Percentiles rank a stretch among this genome's conserved stretches.
Conservation (phyloP, 2,329 filamentous ascomycete species). For the Aspergillus sp. region DNA sequence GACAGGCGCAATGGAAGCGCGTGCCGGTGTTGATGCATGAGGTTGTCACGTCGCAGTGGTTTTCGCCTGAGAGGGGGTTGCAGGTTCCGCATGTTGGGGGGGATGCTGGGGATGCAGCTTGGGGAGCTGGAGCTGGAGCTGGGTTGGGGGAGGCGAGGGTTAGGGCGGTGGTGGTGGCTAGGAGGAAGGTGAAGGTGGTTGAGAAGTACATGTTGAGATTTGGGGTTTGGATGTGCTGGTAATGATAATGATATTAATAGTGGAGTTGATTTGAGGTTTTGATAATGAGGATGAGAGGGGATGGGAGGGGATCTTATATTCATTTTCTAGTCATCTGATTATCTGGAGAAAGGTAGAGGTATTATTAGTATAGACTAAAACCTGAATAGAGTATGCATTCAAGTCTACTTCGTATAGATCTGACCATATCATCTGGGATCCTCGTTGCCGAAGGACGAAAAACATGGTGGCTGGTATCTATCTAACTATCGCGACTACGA, state of each 20-base stretch:
- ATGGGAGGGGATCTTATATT: neutral
- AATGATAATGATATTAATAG: neutral
- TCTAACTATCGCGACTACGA: neutral
- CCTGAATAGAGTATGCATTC: neutral
- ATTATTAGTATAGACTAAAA: neutral
- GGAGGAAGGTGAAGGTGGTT: conserved; percentile 18
- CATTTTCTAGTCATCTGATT: neutral
- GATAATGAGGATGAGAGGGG: neutral
- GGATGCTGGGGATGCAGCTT: conserved; percentile 13
- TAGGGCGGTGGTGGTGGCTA: conserved; percentile 24
- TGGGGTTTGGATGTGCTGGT: neutral
- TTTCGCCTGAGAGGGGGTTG: conserved; percentile 43
- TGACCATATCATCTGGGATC: neutral
- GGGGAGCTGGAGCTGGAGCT: no score
- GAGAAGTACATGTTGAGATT: conserved; percentile 30
- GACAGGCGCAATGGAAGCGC: conserved; percentile 45
- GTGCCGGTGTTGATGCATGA: conserved; percentile 48
- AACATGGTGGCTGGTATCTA: neutral
- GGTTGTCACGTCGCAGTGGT: conserved; percentile 46
- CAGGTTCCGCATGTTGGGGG: conserved; percentile 38
- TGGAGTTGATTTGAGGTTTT: neutral
- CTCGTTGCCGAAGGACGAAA: no score
- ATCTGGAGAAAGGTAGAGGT: neutral
- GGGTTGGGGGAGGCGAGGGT: conserved; percentile 23
- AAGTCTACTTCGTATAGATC: neutral